Evolutionary conservation across 305 asterid genomes (phyloP), one percentile per base, ranked within the genome.

Genomic region (Ilex paraguariensis): DNA sequence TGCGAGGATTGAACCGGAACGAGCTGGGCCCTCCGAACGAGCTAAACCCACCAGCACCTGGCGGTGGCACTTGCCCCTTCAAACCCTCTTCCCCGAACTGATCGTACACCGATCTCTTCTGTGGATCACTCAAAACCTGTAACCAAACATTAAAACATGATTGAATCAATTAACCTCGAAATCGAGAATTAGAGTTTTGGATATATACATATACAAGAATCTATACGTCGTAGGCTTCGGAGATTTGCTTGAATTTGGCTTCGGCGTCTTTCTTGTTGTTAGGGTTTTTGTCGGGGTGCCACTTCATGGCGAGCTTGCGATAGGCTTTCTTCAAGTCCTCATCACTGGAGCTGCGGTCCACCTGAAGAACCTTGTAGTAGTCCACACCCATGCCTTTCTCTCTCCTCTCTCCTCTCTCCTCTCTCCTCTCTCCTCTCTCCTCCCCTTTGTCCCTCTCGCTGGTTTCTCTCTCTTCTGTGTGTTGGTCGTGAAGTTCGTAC

Each of bases 211-310:
- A 9, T 5, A 5, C 54, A 50, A 7, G 15, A 45, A 45, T 45
- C 28, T 14, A 51, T 87, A 89, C 97, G 50, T 89, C 97, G 77
- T 89, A 89, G 49, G 97, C 97, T 60, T 84, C 95, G 17, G 97
- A 89, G 79, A 89, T 87, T 69, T 85, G 82, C 61, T 89, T 89
- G 91, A 89, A 89, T 81, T 86, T 86, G 79, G 96, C 78, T 70
- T 89, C 96, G 66, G 96, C 93, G 7, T 82, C 93, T 55, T 82
- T 84, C 46, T 88, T 88, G 74, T 65, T 86, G 72, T 79, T 84
- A 69, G 96, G 95, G 88, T 87, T 86, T 71, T 86, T 86, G 77
- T 86, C 95, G 31, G 95, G 95, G 32, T 87, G 95, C 95, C 95
- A 88, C 69, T 86, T 88, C 96, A 88, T 88, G 61, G 96, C 95